Conservation (phyloP, 2,329 filamentous ascomycete genomes). For the Penicillium sclerotiorum region DNA sequence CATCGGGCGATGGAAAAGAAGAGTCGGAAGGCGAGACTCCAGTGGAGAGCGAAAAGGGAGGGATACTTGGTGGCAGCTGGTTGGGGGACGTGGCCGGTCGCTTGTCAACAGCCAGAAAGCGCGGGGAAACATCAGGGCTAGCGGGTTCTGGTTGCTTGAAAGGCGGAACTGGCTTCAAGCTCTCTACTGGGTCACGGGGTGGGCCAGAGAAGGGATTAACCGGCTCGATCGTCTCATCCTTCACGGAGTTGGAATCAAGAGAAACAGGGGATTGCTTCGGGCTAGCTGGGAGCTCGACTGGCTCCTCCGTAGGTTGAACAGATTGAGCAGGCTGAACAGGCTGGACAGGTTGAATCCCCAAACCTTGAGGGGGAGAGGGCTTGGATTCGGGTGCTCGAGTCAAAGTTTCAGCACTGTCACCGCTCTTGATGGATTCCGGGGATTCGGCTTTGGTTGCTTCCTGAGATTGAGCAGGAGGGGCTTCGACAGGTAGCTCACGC, state of each 20-base stretch:
- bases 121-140: conserved; percentile 41
- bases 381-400: conserved; percentile 21
- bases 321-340: too few relatives aligned
- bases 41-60: conserved; percentile 44
- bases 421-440: conserved; percentile 19
- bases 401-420: conserved; percentile 30
- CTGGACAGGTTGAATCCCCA: too few relatives aligned
- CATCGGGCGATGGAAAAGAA: conserved; percentile 51
- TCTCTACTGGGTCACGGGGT: conserved; percentile 31
- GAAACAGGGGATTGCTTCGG: not conserved
- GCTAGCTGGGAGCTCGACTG: too few relatives aligned
- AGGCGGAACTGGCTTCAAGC: conserved; percentile 31
- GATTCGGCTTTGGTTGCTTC: conserved; percentile 22
- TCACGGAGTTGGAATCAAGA: conserved; percentile 1
- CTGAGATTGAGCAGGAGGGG: conserved; percentile 1
- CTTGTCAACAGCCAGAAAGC: conserved; percentile 41
- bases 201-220: conserved; percentile 10
- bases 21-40: conserved; percentile 42
- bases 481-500: conserved; percentile 3
- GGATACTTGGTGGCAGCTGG: conserved; percentile 41
- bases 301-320: conserved; percentile 24
- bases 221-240: conserved; percentile 17
- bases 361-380: conserved; percentile 22
- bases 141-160: conserved; percentile 25
- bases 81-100: conserved; percentile 47